Evolutionary conservation across 495 filamentous ascomycete genomes (phyloP).

Genomic region (Penicillium turbatum): DNA sequence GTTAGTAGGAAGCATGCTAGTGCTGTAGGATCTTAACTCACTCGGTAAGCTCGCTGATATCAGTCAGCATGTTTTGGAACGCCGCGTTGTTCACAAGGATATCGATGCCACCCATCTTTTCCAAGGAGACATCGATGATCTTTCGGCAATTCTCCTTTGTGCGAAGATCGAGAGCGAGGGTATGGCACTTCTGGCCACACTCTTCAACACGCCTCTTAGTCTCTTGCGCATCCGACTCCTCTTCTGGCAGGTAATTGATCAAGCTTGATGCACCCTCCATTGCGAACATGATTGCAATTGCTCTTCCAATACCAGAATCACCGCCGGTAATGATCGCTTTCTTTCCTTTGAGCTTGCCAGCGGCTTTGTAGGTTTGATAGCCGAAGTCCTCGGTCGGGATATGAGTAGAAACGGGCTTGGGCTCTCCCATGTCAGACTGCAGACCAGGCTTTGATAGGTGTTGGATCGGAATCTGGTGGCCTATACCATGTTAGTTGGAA

Average conservation of each 20-base stretch:
- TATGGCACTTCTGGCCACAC: conserved; percentile 58
- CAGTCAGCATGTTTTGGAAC: conserved; percentile 66
- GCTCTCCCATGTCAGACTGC: conserved; percentile 61
- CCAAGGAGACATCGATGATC: conserved; percentile 60
- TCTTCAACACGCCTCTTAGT: conserved; percentile 68
- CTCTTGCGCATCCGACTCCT: conserved; percentile 73
- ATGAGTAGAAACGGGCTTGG: conserved; percentile 58
- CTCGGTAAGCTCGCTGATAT: conserved; percentile 71
- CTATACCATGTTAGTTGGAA: conserved; percentile 31
- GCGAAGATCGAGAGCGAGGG: conserved; percentile 59
- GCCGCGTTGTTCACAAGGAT: conserved; percentile 81
- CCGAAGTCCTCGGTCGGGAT: conserved; percentile 67
- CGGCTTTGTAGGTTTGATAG: conserved; percentile 70
- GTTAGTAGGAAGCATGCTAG: not conserved
- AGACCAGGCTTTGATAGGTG: conserved; percentile 64
- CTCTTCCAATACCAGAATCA: conserved; percentile 80
- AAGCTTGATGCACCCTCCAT: conserved; percentile 77
- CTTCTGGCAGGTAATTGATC: conserved; percentile 70
- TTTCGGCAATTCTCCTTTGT: conserved; percentile 64
- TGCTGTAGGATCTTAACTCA: conserved; percentile 27
- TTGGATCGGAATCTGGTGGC: conserved; percentile 66
- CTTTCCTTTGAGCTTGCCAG: conserved; percentile 71
- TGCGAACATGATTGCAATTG: conserved; percentile 73
- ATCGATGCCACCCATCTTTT: conserved; percentile 63
- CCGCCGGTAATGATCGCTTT: conserved; percentile 80